phyloP scores from a whole-genome alignment of 805 yeast species.

The Metschnikowia similis region DNA sequence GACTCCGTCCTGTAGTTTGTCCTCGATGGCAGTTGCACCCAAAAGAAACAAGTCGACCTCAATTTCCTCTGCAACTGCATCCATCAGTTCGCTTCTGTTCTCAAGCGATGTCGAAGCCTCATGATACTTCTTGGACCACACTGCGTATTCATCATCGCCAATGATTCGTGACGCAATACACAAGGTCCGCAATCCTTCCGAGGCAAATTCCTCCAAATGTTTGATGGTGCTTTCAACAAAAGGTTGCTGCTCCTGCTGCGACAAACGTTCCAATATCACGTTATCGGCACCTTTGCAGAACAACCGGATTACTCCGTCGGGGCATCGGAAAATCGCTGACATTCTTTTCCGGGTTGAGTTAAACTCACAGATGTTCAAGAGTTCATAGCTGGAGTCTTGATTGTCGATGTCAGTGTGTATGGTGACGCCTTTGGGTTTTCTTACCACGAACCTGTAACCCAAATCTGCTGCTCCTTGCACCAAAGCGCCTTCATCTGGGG shows the following conservation, averaged over 20 bases:
- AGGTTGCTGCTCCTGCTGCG: slow-evolving; percentile 57
- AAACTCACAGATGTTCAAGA: slow-evolving; percentile 90
- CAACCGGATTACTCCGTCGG: slow-evolving; percentile 84
- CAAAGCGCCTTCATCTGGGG: slow-evolving; percentile 98
- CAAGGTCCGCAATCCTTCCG: slow-evolving; percentile 90
- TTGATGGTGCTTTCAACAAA: slow-evolving; percentile 77
- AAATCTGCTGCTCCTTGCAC: slow-evolving; percentile 93
- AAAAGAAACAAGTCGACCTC: slow-evolving; percentile 74
- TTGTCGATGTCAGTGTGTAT: slow-evolving; percentile 51
- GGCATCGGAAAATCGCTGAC: slow-evolving; percentile 92
- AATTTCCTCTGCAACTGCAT: slow-evolving; percentile 83
- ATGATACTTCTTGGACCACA: slow-evolving; percentile 65
- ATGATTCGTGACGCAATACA: slow-evolving; percentile 86
- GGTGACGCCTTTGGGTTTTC: slow-evolving; percentile 80
- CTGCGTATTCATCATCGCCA: slow-evolving; percentile 68
- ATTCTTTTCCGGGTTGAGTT: slow-evolving; percentile 96
- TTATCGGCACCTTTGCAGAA: slow-evolving; percentile 98
- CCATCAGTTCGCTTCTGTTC: slow-evolving; percentile 70
- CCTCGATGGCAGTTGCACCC: slow-evolving; percentile 99
- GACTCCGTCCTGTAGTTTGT: slow-evolving; percentile 95
- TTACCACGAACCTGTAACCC: slow-evolving; percentile 78
- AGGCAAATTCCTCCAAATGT: slow-evolving; percentile 94
- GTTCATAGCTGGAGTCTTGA: slow-evolving; percentile 58
- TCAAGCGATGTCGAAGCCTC: slow-evolving; percentile 80
- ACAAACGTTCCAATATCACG: slow-evolving; percentile 82